These are phyloP conservation scores for Raphanus hybrid DNA, from an alignment of 441 rosid species.

Conservation along the genomic window DNA sequence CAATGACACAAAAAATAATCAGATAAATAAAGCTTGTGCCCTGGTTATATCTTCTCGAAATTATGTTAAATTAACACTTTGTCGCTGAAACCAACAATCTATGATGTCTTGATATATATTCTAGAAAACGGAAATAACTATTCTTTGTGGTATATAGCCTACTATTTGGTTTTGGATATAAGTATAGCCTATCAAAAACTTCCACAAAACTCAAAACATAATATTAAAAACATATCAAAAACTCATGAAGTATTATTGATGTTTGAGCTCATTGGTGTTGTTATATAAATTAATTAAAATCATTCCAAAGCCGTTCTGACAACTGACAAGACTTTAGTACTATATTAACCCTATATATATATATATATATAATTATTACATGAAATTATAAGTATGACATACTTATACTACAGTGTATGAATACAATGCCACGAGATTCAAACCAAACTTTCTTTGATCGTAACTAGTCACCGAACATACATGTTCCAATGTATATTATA, in stretches of 20 bases:
- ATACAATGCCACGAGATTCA: conserved; percentile 20
- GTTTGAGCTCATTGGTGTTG: neutral
- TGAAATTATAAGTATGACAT: too few species aligned
- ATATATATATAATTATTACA: too few species aligned
- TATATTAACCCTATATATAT: too few species aligned
- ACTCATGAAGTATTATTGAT: neutral
- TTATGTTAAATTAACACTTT: neutral
- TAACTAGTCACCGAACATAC: conserved; percentile 34
- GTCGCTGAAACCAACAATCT: too few species aligned
- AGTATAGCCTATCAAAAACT: neutral
- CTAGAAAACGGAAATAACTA: too few species aligned
- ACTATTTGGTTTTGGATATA: neutral
- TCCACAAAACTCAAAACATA: neutral
- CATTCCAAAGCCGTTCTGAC: neutral
- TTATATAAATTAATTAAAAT: neutral
- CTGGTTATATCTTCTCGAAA: neutral
- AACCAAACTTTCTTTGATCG: conserved; percentile 19
- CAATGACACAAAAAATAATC: neutral
- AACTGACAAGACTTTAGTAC: neutral
- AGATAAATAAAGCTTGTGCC: neutral
- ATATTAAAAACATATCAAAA: neutral
- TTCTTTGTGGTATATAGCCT: too few species aligned
- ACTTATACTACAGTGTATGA: neutral
- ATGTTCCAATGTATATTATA: conserved; percentile 13
- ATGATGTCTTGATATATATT: too few species aligned